Evolutionary conservation across 164 flowering plant species (phyloP), one percentile per base, ranked within the genome.

Genomic region (Liriodendron chinense): DNA sequence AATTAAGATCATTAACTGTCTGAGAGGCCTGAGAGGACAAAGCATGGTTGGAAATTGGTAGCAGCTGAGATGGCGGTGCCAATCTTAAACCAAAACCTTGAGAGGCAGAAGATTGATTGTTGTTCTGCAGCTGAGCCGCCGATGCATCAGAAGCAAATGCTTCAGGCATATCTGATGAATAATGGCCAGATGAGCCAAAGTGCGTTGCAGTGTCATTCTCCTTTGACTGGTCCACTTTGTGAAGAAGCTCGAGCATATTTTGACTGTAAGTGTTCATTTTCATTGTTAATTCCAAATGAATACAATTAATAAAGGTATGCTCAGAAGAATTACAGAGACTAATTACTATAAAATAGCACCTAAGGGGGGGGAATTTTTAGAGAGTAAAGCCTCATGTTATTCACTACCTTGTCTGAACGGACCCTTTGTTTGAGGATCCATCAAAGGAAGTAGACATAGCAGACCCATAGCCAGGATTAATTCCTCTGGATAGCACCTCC

Each of bases 161-260:
- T 75, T 85, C 89, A 65, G 82, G 81, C 74, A 83, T 81, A 49
- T 80, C 87, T 47, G 80, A 78, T 26, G 65, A 75, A 83, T 78
- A 79, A 65, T 67, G 78, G 24, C 83, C 87, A 78, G 89, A 82
- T 72, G 93, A 76, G 74, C 83, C 79, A n/a, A 82, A 75, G 47
- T 79, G 81, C 64, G 70, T 72, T 63, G 68, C 48, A 2, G 68
- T 68, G 76, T 71, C 80, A 26, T 18, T 66, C 43, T 89, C 93
- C 80, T 80, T 85, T 72, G 91, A 83, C 72, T 85, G 92, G 68
- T 93, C 97, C 79, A 91, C 94, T 86, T 93, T 93, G 74, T 90
- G 89, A 78, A 91, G 89, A 78, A 92, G 97, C 82, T 94, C 94
- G 21, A 92, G 92, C 96, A 94, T 91, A 83, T 94, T 88, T 82